Evolutionary conservation across 441 rosid species (phyloP).

Genomic region (Gossypium gossypioides): DNA sequence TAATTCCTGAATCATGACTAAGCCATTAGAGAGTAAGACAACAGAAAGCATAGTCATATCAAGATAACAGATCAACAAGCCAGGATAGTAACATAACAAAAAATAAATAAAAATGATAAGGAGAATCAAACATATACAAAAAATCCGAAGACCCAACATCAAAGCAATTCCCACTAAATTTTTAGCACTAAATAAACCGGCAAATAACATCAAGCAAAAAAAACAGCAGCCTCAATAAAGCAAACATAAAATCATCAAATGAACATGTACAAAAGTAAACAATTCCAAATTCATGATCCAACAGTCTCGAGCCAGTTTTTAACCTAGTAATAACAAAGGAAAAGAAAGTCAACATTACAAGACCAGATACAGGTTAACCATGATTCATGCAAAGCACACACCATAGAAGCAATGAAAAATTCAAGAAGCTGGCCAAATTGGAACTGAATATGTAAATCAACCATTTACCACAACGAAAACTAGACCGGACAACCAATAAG

Average conservation of each 20-base stretch:
- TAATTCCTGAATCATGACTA: slow-evolving; percentile 42
- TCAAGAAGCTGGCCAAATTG: not conserved
- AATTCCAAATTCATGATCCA: not conserved
- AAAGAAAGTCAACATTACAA: not conserved
- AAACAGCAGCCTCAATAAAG: not conserved
- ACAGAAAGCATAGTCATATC: not conserved
- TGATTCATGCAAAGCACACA: not conserved
- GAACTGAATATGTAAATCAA: not conserved
- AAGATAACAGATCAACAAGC: not conserved
- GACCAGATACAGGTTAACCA: not conserved
- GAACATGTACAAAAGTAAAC: not conserved
- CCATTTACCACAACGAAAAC: not conserved
- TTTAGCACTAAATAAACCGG: not conserved
- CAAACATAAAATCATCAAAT: not conserved
- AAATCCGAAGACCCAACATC: not conserved
- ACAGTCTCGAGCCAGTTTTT: not conserved
- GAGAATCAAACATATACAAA: not conserved
- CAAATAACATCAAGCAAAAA: not conserved
- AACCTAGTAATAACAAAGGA: not conserved
- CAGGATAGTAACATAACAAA: slow-evolving; percentile 9
- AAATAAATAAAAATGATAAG: not conserved
- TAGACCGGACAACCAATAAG: not conserved
- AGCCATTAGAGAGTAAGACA: slow-evolving; percentile 14
- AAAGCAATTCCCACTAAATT: not conserved
- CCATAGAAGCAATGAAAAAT: not conserved